These are phyloP conservation scores for Tetrapisispora iriomotensis DNA, from an alignment of 805 yeast genomes.

Conservation along the genomic window DNA sequence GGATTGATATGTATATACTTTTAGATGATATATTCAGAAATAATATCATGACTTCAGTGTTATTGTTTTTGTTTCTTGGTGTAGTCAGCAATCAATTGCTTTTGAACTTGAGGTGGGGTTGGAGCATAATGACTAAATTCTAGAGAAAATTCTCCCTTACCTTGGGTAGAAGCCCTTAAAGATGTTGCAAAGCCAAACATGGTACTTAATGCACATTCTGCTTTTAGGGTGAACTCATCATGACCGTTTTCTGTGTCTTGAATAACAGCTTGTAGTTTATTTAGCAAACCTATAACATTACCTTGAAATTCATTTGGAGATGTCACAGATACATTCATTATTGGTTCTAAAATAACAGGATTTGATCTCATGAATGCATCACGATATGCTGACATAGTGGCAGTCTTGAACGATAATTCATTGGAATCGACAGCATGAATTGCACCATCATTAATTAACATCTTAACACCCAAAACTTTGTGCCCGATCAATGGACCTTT, in stretches of 20 bases:
- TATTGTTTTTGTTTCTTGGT: conserved; percentile 46
- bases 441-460: conserved; percentile 95
- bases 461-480: conserved; percentile 81
- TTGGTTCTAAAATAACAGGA: conserved; percentile 91
- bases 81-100: conserved; percentile 76
- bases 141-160: conserved; percentile 95
- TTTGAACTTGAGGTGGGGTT: conserved; percentile 83
- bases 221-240: conserved; percentile 86
- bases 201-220: conserved; percentile 93
- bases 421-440: conserved; percentile 96
- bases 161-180: conserved; percentile 94
- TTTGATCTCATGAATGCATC: conserved; percentile 77
- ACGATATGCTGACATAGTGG: conserved; percentile 84
- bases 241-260: conserved; percentile 88
- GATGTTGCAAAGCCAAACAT: conserved; percentile 96
- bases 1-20: not conserved
- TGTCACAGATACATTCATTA: conserved; percentile 85
- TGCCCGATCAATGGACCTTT: conserved; percentile 97
- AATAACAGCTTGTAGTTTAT: conserved; percentile 86
- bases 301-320: conserved; percentile 98
- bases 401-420: conserved; percentile 89
- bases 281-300: conserved; percentile 77
- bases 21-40: not conserved
- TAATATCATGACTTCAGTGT: too few species aligned
- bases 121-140: conserved; percentile 92